Percentiles rank a stretch among this genome's conserved stretches.
These are phyloP conservation scores for Passalora sequoiae DNA, from an alignment of 2,329 filamentous ascomycete species.

Conservation along the genomic window DNA sequence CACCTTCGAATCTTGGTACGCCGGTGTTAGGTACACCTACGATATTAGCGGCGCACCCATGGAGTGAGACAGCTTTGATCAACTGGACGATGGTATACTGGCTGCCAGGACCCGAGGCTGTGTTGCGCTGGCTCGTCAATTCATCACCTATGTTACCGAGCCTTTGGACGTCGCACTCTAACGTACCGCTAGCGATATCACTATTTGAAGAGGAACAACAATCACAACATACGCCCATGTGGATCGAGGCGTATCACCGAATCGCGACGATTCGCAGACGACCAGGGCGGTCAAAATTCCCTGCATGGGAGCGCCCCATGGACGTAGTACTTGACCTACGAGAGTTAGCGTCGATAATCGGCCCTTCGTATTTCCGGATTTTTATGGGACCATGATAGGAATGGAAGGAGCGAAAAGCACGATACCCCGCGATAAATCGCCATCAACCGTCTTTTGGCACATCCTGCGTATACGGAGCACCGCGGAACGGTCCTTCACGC, in stretches of 20 bases:
- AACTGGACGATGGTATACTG: slow-evolving; percentile 59
- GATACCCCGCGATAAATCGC: not conserved
- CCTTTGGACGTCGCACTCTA: slow-evolving; percentile 30
- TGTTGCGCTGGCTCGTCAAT: slow-evolving; percentile 48
- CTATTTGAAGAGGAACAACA: slow-evolving; percentile 29
- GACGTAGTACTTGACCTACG: slow-evolving; percentile 40
- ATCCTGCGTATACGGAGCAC: not conserved
- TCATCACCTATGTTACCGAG: slow-evolving; percentile 22
- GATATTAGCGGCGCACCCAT: slow-evolving; percentile 13
- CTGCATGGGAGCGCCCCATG: slow-evolving; percentile 40
- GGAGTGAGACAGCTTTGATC: slow-evolving; percentile 50
- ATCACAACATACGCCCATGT: slow-evolving; percentile 30
- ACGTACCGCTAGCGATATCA: slow-evolving; percentile 39
- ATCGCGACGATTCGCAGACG: slow-evolving; percentile 36
- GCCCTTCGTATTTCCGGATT: slow-evolving; percentile 6
- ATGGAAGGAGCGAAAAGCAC: not conserved
- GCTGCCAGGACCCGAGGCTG: slow-evolving; percentile 61
- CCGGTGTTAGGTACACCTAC: not conserved
- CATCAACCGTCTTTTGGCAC: not conserved
- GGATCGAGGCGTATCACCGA: slow-evolving; percentile 36
- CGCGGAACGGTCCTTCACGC: not conserved
- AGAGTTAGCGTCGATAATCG: slow-evolving; percentile 32
- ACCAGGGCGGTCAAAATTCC: slow-evolving; percentile 28
- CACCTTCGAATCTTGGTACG: not conserved
- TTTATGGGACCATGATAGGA: not conserved